Evolutionary conservation across 108 stramenopile genomes (phyloP), one percentile per base, ranked within the genome.

Genomic region (Discostella stelligeroides): DNA sequence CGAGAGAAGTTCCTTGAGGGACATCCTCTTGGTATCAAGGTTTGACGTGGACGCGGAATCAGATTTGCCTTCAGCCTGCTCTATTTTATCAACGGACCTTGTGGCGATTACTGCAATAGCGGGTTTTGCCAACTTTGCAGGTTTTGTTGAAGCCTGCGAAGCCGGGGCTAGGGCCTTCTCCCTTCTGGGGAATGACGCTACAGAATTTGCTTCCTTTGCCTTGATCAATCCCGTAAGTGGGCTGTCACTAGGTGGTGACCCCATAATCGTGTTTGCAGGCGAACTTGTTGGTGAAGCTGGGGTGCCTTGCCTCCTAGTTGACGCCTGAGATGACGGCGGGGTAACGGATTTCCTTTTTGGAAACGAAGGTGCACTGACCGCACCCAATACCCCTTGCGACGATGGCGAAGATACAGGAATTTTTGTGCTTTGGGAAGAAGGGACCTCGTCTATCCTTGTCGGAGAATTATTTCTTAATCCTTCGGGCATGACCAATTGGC

Each of bases 1-100:
- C 13, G 62, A 63, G 5, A 63, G 42, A 18, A 63, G 62, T 25
- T 63, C 62, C 27, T 34, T 63, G 2, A 63, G 62, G 0, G 62
- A 48, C 28, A 0, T 34, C 46, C 25, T 48, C 42, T 47, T 63
- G 29, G 7, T 3, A 55, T 20, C 29, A 27, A 30, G 34, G 5
- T 23, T 20, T 23, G 21, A 50, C 28, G 1, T 10, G 27, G 53
- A 15, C 24, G 15, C 18, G 53, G 53, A 23, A 25, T 54, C 53
- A 34, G 34, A 34, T 34, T 5, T 34, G 34, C 6, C 6, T 34
- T 34, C 34, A 34, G 6, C 34, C 34, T 34, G 34, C 34, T 34
- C 34, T 6, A 6, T 34, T 6, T 34, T 3, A 5, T 34, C 34
- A 5, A 5, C 6, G 29, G 21, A 37, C 60, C 5, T 28, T 34